Conservation (phyloP, 2,329 filamentous ascomycete species). For the Fusarium pseudoanthophilum region DNA sequence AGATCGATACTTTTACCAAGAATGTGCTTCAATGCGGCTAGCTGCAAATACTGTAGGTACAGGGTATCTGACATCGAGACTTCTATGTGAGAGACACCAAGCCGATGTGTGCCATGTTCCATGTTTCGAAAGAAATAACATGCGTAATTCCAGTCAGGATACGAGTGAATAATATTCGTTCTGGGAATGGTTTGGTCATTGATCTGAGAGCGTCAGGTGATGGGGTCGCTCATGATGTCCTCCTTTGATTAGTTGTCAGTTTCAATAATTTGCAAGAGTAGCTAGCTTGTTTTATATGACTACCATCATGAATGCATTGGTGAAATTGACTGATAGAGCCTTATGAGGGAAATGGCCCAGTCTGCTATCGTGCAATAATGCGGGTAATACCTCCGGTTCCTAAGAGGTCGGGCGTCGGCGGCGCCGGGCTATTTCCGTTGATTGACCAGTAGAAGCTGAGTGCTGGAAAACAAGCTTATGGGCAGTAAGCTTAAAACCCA, state of each 20-base stretch:
- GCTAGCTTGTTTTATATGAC: no score
- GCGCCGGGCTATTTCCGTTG: slow-evolving; percentile 10
- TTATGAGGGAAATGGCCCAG: not conserved
- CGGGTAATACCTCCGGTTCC: not conserved
- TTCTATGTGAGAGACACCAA: not conserved
- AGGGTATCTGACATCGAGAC: not conserved
- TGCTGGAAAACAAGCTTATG: slow-evolving; percentile 28
- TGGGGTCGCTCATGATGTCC: fast-evolving
- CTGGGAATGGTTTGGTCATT: not conserved
- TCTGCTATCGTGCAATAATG: not conserved
- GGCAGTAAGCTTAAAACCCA: slow-evolving; percentile 28
- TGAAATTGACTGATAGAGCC: not conserved
- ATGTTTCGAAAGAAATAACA: not conserved
- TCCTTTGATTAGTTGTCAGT: not conserved
- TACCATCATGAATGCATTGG: not conserved
- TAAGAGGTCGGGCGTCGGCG: not conserved
- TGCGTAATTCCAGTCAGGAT: not conserved
- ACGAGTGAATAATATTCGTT: not conserved
- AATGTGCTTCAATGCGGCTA: not conserved
- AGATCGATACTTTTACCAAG: not conserved
- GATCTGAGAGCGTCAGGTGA: not conserved
- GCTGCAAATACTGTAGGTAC: fast-evolving
- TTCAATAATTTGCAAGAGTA: no score
- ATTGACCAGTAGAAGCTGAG: slow-evolving; percentile 18
- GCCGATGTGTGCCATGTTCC: fast-evolving